Evolutionary conservation across 495 filamentous ascomycete genomes (phyloP).

Genomic region (Hypomontagnella submonticulosa): DNA sequence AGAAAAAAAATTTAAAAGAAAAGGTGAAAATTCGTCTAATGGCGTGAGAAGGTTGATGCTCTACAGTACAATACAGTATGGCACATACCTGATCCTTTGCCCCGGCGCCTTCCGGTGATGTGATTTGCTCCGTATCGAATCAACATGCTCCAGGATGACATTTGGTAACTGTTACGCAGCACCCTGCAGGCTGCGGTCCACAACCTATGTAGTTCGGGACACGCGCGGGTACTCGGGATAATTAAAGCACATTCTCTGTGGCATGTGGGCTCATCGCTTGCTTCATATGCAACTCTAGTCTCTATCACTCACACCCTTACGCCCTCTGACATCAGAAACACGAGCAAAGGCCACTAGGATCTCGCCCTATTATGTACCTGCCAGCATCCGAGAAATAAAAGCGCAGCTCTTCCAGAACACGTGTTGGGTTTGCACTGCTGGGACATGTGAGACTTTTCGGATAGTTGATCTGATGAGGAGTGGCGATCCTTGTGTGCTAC

Average conservation of each 20-base stretch:
- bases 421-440: conserved; percentile 36
- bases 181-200: conserved; percentile 36
- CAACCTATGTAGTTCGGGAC: conserved; percentile 33
- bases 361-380: conserved; percentile 23
- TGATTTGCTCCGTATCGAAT: conserved; percentile 34
- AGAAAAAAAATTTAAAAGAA: neutral
- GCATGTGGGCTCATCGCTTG: conserved; percentile 39
- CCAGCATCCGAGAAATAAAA: conserved; percentile 22
- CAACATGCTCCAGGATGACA: conserved; percentile 38
- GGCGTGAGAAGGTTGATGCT: conserved; percentile 1
- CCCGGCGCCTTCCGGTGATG: conserved; percentile 13
- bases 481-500: conserved; percentile 31
- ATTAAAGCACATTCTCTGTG: conserved; percentile 31
- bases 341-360: conserved; percentile 17
- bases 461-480: conserved; percentile 22
- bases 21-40: neutral
- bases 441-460: conserved; percentile 35
- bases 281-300: conserved; percentile 42
- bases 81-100: conserved; percentile 34
- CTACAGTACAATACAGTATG: conserved; percentile 32
- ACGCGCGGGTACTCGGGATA: conserved; percentile 42
- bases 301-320: conserved; percentile 40
- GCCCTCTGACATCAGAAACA: conserved; percentile 43
- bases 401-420: conserved; percentile 34
- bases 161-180: conserved; percentile 40